Evolutionary conservation across 495 filamentous ascomycete genomes (phyloP).

Genomic region (Aspergillus taichungensis): DNA sequence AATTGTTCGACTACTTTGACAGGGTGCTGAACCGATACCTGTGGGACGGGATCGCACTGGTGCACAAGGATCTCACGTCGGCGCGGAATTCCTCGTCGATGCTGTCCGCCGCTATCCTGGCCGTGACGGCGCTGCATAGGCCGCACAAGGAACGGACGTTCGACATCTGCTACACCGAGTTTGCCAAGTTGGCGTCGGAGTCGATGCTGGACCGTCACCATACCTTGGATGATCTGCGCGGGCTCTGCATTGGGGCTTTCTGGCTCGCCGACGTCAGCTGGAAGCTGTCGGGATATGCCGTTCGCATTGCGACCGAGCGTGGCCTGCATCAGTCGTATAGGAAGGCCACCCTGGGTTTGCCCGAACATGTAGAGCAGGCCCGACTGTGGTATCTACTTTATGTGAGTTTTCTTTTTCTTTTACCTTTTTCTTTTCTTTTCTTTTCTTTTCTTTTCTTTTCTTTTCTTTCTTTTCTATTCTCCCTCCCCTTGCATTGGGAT

Average conservation of each 20-base stretch:
- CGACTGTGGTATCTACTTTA: conserved; percentile 46
- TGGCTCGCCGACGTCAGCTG: conserved; percentile 49
- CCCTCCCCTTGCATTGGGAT: conserved; percentile 5
- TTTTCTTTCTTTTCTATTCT: conserved; percentile 35
- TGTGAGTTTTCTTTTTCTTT: conserved; percentile 22
- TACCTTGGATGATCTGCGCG: conserved; percentile 43
- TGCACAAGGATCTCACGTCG: conserved; percentile 34
- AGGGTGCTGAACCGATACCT: conserved; percentile 46
- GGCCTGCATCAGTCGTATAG: conserved; percentile 42
- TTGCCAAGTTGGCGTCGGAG: conserved; percentile 41
- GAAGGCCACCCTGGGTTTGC: conserved; percentile 39
- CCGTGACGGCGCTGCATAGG: conserved; percentile 46
- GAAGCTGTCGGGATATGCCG: conserved; percentile 47
- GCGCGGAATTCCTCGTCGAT: conserved; percentile 43
- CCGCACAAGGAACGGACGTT: conserved; percentile 37
- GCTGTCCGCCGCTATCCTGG: conserved; percentile 41
- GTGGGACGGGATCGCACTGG: conserved; percentile 41
- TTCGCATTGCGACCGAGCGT: conserved; percentile 47
- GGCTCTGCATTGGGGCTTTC: conserved; percentile 44
- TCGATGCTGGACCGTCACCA: conserved; percentile 45
- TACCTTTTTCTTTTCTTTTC: conserved; percentile 19
- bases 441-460: conserved; percentile 44
- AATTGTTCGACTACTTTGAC: conserved; percentile 41
- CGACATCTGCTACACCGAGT: conserved; percentile 44
- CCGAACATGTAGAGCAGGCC: conserved; percentile 38